Evolutionary conservation across 371 early-diverging fungal species (phyloP), one percentile per base, ranked within the genome.

Genomic region (Apophysomyces ossiformis): DNA sequence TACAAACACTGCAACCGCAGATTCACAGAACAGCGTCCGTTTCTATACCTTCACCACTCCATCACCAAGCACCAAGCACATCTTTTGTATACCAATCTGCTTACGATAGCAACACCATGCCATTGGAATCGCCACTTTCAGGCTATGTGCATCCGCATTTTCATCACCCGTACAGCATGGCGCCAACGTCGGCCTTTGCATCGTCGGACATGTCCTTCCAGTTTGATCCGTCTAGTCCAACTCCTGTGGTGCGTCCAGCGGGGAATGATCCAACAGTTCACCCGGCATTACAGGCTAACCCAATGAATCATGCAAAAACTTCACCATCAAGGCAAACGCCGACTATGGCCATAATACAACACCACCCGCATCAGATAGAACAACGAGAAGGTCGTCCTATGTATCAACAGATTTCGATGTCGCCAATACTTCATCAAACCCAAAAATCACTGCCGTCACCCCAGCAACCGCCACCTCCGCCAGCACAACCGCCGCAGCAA

Each of bases 221-320:
- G 3, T 76, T 73, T 67, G 71, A 76, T 60, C 58, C 69, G 41
- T 66, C 71, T 0, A 63, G 60, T 8, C 54, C 57, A 8, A 64
- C 68, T 13, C 56, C 68, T 7, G 61, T 73, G 12, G 63, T 61
- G 5, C 62, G 70, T 46, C 61, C 61, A 38, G 57, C 59, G 13
- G 54, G 54, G 18, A 69, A 63, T 56, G 71, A 72, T 6, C 66
- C 68, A 43, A 72, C 64, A 3, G 66, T 74, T 37, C 74, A 77
- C 38, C 69, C 74, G 9, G 74, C 67, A 7, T 58, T 77, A 13
- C 74, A 77, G n/a, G 63, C 77, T 0, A 69, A 64, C 44, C 60
- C 72, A 16, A 58, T 73, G 63, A 36, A 46, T 7, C 70, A 70
- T 32, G 26, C 60, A 41, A 65, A 65, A 59, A 58, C 65, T 1